These are phyloP conservation scores for Manihot esculenta DNA, from an alignment of 441 rosid species.

Conservation along the genomic window DNA sequence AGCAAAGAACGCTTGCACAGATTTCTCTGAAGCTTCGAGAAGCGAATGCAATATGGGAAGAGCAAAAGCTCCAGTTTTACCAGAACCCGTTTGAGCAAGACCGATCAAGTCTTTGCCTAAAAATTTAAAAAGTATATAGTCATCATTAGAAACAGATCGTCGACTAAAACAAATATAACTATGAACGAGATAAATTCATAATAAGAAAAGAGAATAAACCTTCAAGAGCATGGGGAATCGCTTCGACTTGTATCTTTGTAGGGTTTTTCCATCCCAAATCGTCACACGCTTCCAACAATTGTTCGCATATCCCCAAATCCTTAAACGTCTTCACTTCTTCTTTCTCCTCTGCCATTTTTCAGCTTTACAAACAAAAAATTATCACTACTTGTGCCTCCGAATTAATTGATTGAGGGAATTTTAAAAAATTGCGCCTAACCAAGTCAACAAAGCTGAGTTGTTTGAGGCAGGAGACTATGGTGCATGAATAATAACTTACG, in stretches of 20 bases:
- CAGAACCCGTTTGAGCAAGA: constrained; percentile 96
- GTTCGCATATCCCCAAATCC: constrained; percentile 71
- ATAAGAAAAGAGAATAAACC: constrained; percentile 32
- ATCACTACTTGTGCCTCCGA: too few relatives aligned
- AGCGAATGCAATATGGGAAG: constrained; percentile 86
- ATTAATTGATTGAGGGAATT: too few relatives aligned
- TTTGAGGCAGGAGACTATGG: neutral
- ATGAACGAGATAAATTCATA: neutral
- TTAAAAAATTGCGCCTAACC: too few relatives aligned
- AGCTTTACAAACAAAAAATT: too few relatives aligned
- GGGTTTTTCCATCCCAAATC: constrained; percentile 72
- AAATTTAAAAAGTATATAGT: constrained; percentile 11
- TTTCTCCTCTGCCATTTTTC: constrained; percentile 40
- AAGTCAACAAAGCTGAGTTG: neutral
- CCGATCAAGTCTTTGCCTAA: constrained; percentile 92
- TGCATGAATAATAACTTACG: too few relatives aligned
- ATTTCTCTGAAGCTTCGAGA: constrained; percentile 54
- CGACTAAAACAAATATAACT: neutral
- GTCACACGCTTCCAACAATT: constrained; percentile 73
- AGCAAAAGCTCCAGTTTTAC: constrained; percentile 96
- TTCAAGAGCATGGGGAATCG: constrained; percentile 82
- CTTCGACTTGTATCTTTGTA: constrained; percentile 78
- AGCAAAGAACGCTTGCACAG: constrained; percentile 80
- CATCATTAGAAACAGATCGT: neutral
- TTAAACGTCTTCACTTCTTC: constrained; percentile 65